Evolutionary conservation across 2,329 filamentous ascomycete species (phyloP), one percentile per base, ranked within the genome.

Genomic region (Hymenoscyphus fructigenus): DNA sequence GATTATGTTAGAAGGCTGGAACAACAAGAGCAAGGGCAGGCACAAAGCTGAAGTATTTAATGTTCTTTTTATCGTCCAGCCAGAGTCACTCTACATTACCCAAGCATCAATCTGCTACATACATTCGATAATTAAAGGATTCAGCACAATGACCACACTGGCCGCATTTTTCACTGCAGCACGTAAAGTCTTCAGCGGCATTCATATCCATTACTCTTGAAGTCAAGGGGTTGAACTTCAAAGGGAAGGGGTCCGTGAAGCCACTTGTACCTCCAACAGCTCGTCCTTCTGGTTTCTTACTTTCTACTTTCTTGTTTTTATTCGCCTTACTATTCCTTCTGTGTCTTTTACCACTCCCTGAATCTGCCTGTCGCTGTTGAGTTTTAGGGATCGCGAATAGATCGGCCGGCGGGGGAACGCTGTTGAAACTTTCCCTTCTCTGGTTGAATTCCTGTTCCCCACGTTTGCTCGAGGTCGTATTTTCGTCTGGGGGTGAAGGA

Each of bases 211-310:
- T 59, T 14, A 59, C 15, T 28, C 36, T 20, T 23, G n/a, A 28
- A 41, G 57, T 59, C 57, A 59, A 41, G 14, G 57, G 57, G 28
- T 59, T 59, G 57, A 41, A 59, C 57, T 59, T 41, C n/a, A 59
- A 17, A n/a, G 57, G 57, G 28, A 23, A 59, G 36, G 32, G 15
- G 17, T 59, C 57, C 3, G n/a, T 47, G n/a, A 59, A 59, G 15
- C 57, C 57, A 44, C 57, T 41, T 23, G 38, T 47, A 15, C 57
- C 57, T 15, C 57, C 57, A 26, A 12, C 20, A 23, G 20, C 47
- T 53, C 10, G 10, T 26, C 47, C 47, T 53, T 26, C 20, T 14
- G 20, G 12, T 12, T 53, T 53, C n/a, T 53, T 38, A 38, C 4
- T 53, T 53, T 23, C 20, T 53, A 2, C 47, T 26, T 53, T 23